Evolutionary conservation across 257 asterid species (phyloP).

Genomic region (Solanum sitiens): DNA sequence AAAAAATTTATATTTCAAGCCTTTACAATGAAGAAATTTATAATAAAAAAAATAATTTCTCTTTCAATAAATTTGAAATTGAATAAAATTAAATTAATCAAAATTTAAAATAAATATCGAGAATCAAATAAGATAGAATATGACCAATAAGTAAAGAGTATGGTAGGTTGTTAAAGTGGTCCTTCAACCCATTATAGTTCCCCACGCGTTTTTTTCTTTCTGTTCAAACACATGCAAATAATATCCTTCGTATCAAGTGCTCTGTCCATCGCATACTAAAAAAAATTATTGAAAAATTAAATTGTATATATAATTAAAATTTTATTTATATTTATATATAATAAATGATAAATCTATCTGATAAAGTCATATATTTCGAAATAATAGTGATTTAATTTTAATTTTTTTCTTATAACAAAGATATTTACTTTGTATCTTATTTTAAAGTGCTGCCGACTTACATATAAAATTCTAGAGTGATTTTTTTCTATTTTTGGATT

Average conservation of each 20-base stretch:
- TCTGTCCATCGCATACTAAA: neutral
- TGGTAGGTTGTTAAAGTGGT: neutral
- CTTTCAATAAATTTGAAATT: rapidly evolving
- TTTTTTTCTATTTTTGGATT: neutral
- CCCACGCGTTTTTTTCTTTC: neutral
- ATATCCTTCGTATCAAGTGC: neutral
- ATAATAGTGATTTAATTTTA: too few relatives aligned
- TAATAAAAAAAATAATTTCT: rapidly evolving
- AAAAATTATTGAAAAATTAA: neutral
- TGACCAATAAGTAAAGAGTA: neutral
- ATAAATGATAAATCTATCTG: neutral
- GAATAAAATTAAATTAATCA: neutral
- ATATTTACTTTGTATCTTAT: too few relatives aligned
- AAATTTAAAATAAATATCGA: neutral
- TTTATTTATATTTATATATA: neutral
- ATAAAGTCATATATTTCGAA: neutral
- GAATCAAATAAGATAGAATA: neutral
- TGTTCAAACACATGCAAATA: neutral
- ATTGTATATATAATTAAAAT: neutral
- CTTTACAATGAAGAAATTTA: neutral
- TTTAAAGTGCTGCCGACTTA: neutral
- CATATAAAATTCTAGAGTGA: neutral
- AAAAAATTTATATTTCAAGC: neutral
- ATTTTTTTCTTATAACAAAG: neutral
- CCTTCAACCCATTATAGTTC: neutral